Conservation (phyloP, 306 rosid genomes). For the Trichosanthes cucumerina region DNA sequence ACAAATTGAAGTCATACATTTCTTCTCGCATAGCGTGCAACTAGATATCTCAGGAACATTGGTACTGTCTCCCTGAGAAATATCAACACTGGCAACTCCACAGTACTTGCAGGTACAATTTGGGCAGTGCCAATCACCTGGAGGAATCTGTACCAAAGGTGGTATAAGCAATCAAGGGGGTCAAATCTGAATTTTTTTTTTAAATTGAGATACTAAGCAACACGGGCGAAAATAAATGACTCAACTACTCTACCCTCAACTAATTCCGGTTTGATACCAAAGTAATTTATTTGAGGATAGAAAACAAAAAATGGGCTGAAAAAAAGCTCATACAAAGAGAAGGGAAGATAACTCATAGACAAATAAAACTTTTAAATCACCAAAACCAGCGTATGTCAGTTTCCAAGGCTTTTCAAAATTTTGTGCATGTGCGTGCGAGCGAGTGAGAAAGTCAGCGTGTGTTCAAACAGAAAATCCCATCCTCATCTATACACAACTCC, state of each 20-base stretch:
- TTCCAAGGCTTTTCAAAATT: not conserved
- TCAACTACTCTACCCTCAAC: not conserved
- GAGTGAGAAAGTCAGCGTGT: not conserved
- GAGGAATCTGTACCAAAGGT: slow-evolving; percentile 50
- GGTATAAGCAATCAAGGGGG: not conserved
- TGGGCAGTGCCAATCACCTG: slow-evolving; percentile 94
- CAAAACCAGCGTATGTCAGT: not conserved
- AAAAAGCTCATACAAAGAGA: not conserved
- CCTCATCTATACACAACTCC: not conserved
- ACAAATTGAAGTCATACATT: slow-evolving; percentile 47
- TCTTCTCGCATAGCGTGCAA: slow-evolving; percentile 80
- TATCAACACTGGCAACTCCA: slow-evolving; percentile 39
- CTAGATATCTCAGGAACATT: slow-evolving; percentile 23
- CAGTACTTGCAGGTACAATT: slow-evolving; percentile 88
- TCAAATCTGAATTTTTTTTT: not conserved
- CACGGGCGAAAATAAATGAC: not conserved
- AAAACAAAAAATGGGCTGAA: not conserved
- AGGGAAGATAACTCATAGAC: not conserved
- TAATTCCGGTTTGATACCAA: not conserved
- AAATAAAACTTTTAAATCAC: not conserved
- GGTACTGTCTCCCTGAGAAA: slow-evolving; percentile 27
- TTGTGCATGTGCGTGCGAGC: not conserved
- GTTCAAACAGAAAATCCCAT: not conserved
- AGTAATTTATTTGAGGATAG: not conserved
- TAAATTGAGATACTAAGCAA: not conserved